These are phyloP conservation scores for Lentinula lateritia DNA, from an alignment of 768 basidiomycete genomes.

Conservation along the genomic window DNA sequence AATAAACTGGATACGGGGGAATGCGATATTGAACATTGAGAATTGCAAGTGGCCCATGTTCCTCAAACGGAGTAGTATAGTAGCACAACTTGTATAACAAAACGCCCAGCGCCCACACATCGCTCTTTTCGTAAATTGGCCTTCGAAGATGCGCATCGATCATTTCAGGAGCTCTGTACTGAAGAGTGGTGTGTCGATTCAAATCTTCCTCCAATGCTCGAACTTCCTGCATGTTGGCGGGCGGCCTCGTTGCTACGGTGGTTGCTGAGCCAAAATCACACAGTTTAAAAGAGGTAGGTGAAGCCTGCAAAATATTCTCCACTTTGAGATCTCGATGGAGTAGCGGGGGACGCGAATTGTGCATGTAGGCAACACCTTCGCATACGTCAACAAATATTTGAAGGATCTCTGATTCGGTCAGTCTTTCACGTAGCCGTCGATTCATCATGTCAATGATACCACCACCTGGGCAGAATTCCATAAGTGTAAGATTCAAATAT, in stretches of 20 bases:
- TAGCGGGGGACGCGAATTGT: constrained; percentile 83
- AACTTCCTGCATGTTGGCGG: constrained; percentile 77
- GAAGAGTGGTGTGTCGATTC: constrained; percentile 91
- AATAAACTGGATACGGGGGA: constrained; percentile 85
- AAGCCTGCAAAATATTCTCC: constrained; percentile 94
- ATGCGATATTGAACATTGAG: constrained; percentile 94
- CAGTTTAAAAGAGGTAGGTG: constrained; percentile 81
- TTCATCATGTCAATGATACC: constrained; percentile 99
- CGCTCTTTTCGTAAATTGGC: constrained; percentile 89
- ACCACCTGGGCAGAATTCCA: too few relatives aligned
- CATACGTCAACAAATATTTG: constrained; percentile 98
- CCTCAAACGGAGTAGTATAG: constrained; percentile 99
- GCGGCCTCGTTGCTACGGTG: constrained; percentile 61
- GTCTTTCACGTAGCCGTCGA: constrained; percentile 85
- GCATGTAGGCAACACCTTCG: constrained; percentile 96
- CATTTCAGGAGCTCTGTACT: constrained; percentile 99
- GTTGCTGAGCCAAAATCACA: constrained; percentile 98
- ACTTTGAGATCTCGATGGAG: constrained; percentile 98
- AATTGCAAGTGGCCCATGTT: constrained; percentile 94
- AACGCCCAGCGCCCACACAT: constrained; percentile 97
- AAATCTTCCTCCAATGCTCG: constrained; percentile 85
- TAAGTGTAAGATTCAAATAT: too few relatives aligned
- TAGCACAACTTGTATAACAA: constrained; percentile 98
- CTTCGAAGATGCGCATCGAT: constrained; percentile 83
- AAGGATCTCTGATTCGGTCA: constrained; percentile 94